A percentile compares a stretch with the other conserved stretches of the same genome.
phyloP scores from a whole-genome alignment of 2,329 filamentous ascomycete species.

The Exophiala dermatitidis region DNA sequence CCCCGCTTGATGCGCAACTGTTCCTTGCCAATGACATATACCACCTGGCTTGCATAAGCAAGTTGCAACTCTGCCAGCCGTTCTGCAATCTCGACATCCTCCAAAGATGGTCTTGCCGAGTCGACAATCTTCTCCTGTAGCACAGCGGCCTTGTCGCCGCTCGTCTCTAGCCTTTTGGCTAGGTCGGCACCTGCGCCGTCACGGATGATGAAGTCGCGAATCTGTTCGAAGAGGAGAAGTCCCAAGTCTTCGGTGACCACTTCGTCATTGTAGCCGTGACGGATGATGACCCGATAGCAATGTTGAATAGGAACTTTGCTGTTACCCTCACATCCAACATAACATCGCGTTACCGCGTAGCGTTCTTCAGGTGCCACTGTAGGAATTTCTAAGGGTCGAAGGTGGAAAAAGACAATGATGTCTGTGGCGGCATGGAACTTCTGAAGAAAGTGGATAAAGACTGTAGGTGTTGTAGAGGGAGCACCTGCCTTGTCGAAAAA shows the following conservation, averaged over 20 bases:
- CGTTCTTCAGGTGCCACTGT: conserved; percentile 46
- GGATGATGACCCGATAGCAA: conserved; percentile 61
- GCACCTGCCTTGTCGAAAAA: conserved; percentile 70
- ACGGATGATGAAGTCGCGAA: conserved; percentile 46
- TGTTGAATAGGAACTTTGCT: conserved; percentile 42
- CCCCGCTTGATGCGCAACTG: conserved; percentile 33
- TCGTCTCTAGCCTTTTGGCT: neutral
- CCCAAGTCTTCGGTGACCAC: conserved; percentile 60
- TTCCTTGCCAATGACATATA: conserved; percentile 45
- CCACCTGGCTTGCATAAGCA: conserved; percentile 42
- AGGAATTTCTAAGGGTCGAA: conserved; percentile 56
- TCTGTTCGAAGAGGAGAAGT: conserved; percentile 52
- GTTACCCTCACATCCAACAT: conserved; percentile 2
- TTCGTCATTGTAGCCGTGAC: conserved; percentile 67
- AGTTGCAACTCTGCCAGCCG: conserved; percentile 34
- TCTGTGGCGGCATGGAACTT: conserved; percentile 63
- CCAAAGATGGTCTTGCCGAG: neutral
- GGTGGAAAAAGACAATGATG: conserved; percentile 66
- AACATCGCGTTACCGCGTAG: conserved; percentile 36
- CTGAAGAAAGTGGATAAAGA: conserved; percentile 64
- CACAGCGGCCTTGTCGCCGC: neutral
- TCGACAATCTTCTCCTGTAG: neutral
- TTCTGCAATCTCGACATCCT: neutral
- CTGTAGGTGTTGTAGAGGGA: conserved; percentile 48
- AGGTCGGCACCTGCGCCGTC: conserved; percentile 22